phyloP scores from a whole-genome alignment of 495 filamentous ascomycete species.

The Penicillium arizonense region DNA sequence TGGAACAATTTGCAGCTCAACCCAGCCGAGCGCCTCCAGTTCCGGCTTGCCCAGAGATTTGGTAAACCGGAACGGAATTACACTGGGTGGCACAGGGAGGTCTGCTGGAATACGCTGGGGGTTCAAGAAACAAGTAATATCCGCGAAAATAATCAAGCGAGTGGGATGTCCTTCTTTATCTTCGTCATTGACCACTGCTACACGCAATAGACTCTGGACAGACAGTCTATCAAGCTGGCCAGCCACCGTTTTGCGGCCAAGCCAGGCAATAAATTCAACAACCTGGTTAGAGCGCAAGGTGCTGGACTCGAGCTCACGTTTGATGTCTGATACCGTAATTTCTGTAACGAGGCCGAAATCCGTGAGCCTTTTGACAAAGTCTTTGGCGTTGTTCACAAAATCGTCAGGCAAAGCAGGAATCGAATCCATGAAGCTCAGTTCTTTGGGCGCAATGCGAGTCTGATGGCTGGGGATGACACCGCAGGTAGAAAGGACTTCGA shows the following conservation, averaged over 20 bases:
- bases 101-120: slow-evolving; percentile 72
- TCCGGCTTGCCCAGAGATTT: slow-evolving; percentile 57
- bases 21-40: slow-evolving; percentile 79
- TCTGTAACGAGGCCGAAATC: slow-evolving; percentile 79
- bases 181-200: slow-evolving; percentile 75
- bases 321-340: slow-evolving; percentile 83
- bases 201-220: slow-evolving; percentile 66
- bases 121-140: slow-evolving; percentile 71
- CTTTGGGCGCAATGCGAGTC: slow-evolving; percentile 76
- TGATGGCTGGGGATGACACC: slow-evolving; percentile 76
- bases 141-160: slow-evolving; percentile 70
- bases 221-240: slow-evolving; percentile 65
- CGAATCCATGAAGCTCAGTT: slow-evolving; percentile 84
- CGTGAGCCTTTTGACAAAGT: slow-evolving; percentile 74
- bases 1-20: slow-evolving; percentile 72
- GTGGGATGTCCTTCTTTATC: slow-evolving; percentile 57
- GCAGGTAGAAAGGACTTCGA: slow-evolving; percentile 83
- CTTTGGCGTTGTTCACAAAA: slow-evolving; percentile 58
- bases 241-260: slow-evolving; percentile 60
- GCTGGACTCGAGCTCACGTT: slow-evolving; percentile 70
- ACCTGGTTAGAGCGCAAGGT: slow-evolving; percentile 75
- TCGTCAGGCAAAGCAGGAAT: slow-evolving; percentile 83
- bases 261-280: slow-evolving; percentile 79
- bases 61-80: slow-evolving; percentile 79
- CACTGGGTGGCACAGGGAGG: slow-evolving; percentile 79